A percentile compares a stretch with the other conserved stretches of the same genome.
Evolutionary conservation across 163 green algal genomes (phyloP).

Genomic region (Chlorella variabilis): DNA sequence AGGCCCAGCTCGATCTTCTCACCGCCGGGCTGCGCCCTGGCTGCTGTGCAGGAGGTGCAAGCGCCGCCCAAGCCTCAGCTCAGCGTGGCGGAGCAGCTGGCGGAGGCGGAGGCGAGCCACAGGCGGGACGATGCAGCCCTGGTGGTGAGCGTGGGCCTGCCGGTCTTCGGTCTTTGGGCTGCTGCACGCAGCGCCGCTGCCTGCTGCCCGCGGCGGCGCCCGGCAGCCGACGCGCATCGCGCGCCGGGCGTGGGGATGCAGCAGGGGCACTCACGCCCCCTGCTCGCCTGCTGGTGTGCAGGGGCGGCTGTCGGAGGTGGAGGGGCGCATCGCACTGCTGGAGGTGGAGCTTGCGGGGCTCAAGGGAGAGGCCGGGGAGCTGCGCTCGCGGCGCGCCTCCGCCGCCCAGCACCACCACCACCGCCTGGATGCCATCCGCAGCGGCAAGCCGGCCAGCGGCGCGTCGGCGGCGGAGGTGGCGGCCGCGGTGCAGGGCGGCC

Average conservation of each 20-base stretch:
- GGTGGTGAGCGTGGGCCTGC: not conserved
- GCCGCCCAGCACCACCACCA: slow-evolving; percentile 18
- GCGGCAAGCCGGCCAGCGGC: not conserved
- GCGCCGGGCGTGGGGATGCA: no score
- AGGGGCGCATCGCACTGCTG: slow-evolving; percentile 16
- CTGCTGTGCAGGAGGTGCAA: slow-evolving; percentile 20
- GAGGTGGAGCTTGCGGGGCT: slow-evolving; percentile 29
- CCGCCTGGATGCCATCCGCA: slow-evolving; percentile 9
- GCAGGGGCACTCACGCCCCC: no score
- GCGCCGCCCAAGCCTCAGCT: slow-evolving; percentile 21
- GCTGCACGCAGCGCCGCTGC: no score
- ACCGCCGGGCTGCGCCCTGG: no score
- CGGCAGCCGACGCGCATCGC: no score
- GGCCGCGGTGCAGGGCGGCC: slow-evolving; percentile 1
- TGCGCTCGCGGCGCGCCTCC: not conserved
- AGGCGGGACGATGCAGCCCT: slow-evolving; percentile 18
- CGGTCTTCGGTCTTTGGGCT: no score
- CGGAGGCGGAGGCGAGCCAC: slow-evolving; percentile 10
- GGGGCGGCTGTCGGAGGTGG: slow-evolving; percentile 9
- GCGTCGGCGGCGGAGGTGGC: not conserved
- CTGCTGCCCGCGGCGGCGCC: no score
- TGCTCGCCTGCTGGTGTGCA: not conserved
- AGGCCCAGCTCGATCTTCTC: not conserved
- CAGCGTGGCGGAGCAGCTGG: slow-evolving; percentile 23
- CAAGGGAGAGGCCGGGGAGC: slow-evolving; percentile 7